Conservation (phyloP, 2,329 filamentous ascomycete species). For the Coniochaeta prunicola region DNA sequence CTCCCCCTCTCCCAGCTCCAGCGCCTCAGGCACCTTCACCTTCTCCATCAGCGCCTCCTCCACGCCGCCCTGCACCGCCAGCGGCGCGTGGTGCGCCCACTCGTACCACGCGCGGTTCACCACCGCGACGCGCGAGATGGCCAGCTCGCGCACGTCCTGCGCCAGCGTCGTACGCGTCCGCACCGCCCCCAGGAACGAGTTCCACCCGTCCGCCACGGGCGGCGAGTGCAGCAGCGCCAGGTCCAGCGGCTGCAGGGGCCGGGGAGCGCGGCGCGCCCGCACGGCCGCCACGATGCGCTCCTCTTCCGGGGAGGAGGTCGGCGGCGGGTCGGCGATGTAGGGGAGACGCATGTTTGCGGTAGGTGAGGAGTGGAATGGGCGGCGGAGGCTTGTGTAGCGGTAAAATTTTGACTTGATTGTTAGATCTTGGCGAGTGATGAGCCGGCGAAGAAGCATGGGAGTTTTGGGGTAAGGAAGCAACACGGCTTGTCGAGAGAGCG, state of each 20-base stretch:
- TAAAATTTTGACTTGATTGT: neutral
- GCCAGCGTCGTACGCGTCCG: slow-evolving; percentile 44
- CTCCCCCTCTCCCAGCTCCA: slow-evolving; percentile 19
- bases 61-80: slow-evolving; percentile 53
- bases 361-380: slow-evolving; percentile 6
- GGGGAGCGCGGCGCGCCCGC: slow-evolving; percentile 56
- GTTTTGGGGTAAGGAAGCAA: neutral
- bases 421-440: neutral
- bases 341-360: slow-evolving; percentile 54
- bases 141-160: slow-evolving; percentile 62
- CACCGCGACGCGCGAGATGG: slow-evolving; percentile 74
- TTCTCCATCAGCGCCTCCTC: slow-evolving; percentile 39
- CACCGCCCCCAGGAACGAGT: slow-evolving; percentile 58
- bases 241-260: slow-evolving; percentile 68
- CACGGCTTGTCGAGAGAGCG: neutral
- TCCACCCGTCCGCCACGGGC: slow-evolving; percentile 69
- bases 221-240: slow-evolving; percentile 69
- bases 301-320: slow-evolving; percentile 35
- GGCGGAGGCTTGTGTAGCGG: neutral
- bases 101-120: slow-evolving; percentile 81
- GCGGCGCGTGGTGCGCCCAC: slow-evolving; percentile 71
- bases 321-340: slow-evolving; percentile 50
- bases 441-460: neutral
- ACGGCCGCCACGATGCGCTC: slow-evolving; percentile 57
- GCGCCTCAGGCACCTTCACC: slow-evolving; percentile 26